Base-by-base conservation (phyloP, 768 basidiomycete genomes). In the Termitomyces sp. region DNA sequence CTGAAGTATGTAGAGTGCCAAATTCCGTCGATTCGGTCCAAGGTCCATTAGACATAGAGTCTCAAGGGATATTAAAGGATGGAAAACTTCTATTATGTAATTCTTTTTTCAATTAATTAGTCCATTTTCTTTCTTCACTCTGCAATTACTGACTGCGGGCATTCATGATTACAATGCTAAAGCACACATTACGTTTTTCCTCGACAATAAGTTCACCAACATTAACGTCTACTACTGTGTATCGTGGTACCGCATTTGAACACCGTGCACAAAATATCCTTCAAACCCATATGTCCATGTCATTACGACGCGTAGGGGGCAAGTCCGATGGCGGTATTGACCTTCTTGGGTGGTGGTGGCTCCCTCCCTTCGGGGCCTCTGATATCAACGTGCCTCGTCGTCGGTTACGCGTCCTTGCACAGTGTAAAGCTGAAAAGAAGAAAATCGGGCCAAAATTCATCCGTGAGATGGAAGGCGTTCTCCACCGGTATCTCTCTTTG, bases 291-390 rank as follows among this genome's bases (percentile, higher is more conserved):
- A 73, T 95, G 50, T 90, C 88, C 36, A 97, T 96, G 94, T 79
- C 85, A 1, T 77, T 95, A 4, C 77, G 72, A 47, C 83, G 85
- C 52, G 85, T 94, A 16, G 94, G 94, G 4, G 92, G 94, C n/a
- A 84, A 79, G 65, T 79, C 83, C n/a, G 94, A 96, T 68, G 92
- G 94, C 5, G 94, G 94, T 0, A 75, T 97, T 44, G 94, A 97
- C 70, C 76, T 96, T 22, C 68, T 87, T 54, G 94, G 94, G 16
- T 95, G 92, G 92, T 96, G 94, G 94, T 93, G 87, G 87, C 73
- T 96, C 4, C 93, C 90, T 28, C 56, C 64, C 18, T 22, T 47
- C 5, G 57, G 61, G 32, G 38, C 45, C 3, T 11, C 49, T 4
- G 53, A 61, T 35, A 30, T 59, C 20, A 59, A 43, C 33, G 48